phyloP scores from a whole-genome alignment of 192 early-diverging fungal genomes.

The Entomortierella chlamydospora region DNA sequence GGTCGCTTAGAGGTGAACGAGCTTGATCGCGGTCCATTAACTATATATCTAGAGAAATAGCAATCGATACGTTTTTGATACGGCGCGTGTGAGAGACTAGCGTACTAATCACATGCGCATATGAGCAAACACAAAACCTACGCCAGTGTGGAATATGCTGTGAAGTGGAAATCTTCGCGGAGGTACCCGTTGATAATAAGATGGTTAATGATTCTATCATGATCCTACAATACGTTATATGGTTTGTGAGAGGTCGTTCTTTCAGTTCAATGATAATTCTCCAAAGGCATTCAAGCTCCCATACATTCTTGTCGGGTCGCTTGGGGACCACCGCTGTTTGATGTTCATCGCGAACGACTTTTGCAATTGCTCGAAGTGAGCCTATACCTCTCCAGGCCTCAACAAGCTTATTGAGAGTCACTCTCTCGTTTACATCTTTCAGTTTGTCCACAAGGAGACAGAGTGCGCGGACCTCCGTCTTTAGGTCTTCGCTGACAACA shows the following conservation, averaged over 20 bases:
- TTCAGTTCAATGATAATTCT: too few species aligned
- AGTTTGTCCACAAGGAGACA: slow-evolving; percentile 44
- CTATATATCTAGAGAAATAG: slow-evolving; percentile 30
- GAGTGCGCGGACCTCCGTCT: slow-evolving; percentile 47
- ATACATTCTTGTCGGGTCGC: slow-evolving; percentile 45
- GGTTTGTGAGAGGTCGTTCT: too few species aligned
- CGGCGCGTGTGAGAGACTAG: neutral
- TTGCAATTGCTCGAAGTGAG: slow-evolving; percentile 36
- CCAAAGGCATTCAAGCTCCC: neutral
- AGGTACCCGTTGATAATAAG: slow-evolving; percentile 64
- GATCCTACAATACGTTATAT: slow-evolving; percentile 55
- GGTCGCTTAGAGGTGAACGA: slow-evolving; percentile 14
- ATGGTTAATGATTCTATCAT: slow-evolving; percentile 68
- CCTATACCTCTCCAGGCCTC: slow-evolving; percentile 58
- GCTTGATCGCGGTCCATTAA: slow-evolving; percentile 29
- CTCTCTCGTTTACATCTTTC: slow-evolving; percentile 50
- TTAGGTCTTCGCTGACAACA: slow-evolving; percentile 61
- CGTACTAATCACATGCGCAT: neutral
- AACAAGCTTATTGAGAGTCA: slow-evolving; percentile 64
- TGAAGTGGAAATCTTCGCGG: slow-evolving; percentile 71
- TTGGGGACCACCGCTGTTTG: slow-evolving; percentile 29
- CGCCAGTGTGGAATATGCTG: slow-evolving; percentile 69
- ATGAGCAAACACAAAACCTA: slow-evolving; percentile 44
- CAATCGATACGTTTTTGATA: too few species aligned
- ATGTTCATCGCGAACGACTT: slow-evolving; percentile 46